Percentiles rank a stretch among this genome's conserved stretches.
These are phyloP conservation scores for Russula sp. DNA, from an alignment of 768 basidiomycete genomes.

Conservation along the genomic window DNA sequence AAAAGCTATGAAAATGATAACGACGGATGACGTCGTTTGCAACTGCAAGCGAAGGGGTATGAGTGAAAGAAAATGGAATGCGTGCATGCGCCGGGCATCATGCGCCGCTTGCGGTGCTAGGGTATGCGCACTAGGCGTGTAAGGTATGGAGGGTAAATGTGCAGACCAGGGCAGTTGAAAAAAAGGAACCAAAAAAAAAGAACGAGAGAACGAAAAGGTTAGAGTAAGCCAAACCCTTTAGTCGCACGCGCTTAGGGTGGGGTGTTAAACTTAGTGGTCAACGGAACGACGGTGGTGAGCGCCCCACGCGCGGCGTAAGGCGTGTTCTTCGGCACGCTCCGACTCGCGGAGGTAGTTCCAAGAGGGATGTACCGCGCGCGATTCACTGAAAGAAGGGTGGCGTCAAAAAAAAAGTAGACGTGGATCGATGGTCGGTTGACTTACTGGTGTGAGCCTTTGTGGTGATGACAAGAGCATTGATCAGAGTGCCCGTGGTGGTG, in stretches of 20 bases:
- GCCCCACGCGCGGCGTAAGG: constrained; percentile 2
- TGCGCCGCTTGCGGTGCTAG: constrained; percentile 2
- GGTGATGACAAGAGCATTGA: background rate
- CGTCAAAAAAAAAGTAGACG: too few species aligned
- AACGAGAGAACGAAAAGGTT: background rate
- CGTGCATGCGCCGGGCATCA: background rate
- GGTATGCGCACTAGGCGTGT: constrained; percentile 13
- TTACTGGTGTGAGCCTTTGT: background rate
- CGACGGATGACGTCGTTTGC: background rate
- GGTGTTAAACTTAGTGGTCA: background rate
- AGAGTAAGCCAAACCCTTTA: background rate
- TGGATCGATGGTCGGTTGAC: background rate
- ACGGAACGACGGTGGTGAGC: background rate
- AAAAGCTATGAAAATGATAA: too few species aligned
- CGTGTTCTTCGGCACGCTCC: too few species aligned
- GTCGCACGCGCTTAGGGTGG: background rate
- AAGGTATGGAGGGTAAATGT: background rate
- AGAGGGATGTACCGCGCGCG: too few species aligned
- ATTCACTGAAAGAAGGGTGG: too few species aligned
- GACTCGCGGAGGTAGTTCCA: too few species aligned
- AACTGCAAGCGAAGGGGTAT: background rate
- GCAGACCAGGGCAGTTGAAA: background rate
- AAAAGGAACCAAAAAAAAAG: background rate
- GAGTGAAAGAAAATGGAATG: background rate
- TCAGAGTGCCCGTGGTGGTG: too few species aligned